Evolutionary conservation across 73 alveolate genomes (phyloP), one percentile per base, ranked within the genome.

Genomic region (Tetrahymena elliotti): DNA sequence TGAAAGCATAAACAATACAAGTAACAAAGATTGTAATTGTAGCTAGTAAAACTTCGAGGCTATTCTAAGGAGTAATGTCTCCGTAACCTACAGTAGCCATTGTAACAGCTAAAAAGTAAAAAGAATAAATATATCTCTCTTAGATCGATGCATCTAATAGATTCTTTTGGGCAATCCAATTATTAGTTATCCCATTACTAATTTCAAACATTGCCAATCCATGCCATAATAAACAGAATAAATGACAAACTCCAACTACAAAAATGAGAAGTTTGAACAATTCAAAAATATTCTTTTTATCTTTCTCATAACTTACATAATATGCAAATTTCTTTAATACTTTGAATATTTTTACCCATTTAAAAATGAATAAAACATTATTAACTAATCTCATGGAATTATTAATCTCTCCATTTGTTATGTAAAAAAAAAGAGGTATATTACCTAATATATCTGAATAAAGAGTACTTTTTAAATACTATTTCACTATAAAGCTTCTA

Each of bases 51-150:
- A 96, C 95, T 95, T 98, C 99, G 22, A 94, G 6, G 18, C 83
- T 34, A 38, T 97, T 97, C 31, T 68, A 95, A 6, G 98, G 97
- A 12, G 98, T 96, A 9, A 98, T 95, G 93, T 98, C 99, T 27
- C 99, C 99, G 96, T 97, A 98, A 27, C 99, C 99, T 0, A 97
- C 99, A 12, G 99, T 98, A 15, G 97, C 97, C 94, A 98, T 94
- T 7, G 99, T 97, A 93, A 97, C 96, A 1, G 96, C 92, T 33
- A 99, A 95, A 98, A 99, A 98, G 92, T 98, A 97, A 31, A 97
- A 53, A 47, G 96, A 94, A 11, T 38, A 38, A 84, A 84, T 88
- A 33, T 94, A 94, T 52, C 93, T 94, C 1, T 34, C 93, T 53
- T 53, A 88, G 2, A 88, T 31, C 0, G 38, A 27, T n/a, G 34